Evolutionary conservation across 2,329 filamentous ascomycete species (phyloP), one percentile per base, ranked within the genome.

Genomic region (Cladophialophora chaetospira): DNA sequence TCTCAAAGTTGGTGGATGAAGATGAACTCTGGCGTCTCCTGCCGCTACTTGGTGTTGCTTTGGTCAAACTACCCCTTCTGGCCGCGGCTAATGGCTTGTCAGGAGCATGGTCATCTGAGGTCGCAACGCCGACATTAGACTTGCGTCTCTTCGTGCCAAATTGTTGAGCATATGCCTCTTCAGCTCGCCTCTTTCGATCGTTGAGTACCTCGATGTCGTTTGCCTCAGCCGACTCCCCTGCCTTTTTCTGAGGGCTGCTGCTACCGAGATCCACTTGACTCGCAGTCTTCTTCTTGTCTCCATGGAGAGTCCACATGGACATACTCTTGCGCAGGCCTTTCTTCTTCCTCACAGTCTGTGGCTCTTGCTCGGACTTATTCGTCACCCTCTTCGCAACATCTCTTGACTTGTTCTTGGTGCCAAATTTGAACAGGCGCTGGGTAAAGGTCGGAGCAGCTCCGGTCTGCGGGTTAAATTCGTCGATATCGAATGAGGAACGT

Each of bases 171-270:
- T 66, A 65, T 21, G 61, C 60, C 28, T 61, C 60, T 46, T 67
- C 64, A 3, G 64, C 65, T 52, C 64, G 65, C 45, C 65, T 56
- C 51, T 67, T 67, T 13, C 65, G 59, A 28, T 67, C 63, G 46
- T 66, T 61, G 26, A 66, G 57, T 29, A 63, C 15, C 8, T 62
- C 43, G 11, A 58, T 15, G 29, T 60, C 54, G 9, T 23, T 23
- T 25, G 31, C 23, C 10, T 55, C 44, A 15, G 26, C 15, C 4
- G 43, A 29, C 15, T 21, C 42, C 10, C 25, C 10, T 4, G 46
- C 9, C 29, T 53, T 63, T 35, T 56, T 56, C 35, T 31, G 23
- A 2, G 48, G 48, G 19, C 25, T 51, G 11, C 19, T 26, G 23
- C 31, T 15, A 6, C 17, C 11, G 5, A 26, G 17, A 10, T 51